A percentile compares a stretch with the other conserved stretches of the same genome.
These are phyloP conservation scores for Steccherinum ochraceum DNA, from an alignment of 768 basidiomycete genomes.

Conservation along the genomic window DNA sequence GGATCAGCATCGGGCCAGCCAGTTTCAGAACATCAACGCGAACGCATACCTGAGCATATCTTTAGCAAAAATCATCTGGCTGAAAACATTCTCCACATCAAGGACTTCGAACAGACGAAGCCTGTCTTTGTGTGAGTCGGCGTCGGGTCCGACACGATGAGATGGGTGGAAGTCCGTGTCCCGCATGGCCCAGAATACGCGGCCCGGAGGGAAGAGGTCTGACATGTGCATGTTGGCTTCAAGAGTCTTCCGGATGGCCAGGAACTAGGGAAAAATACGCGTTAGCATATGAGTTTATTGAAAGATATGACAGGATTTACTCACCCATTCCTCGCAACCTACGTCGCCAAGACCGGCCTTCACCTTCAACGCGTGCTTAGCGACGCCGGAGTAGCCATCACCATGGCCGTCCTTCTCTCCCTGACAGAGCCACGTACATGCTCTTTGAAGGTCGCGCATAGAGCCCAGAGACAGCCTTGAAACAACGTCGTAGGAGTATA, in stretches of 20 bases:
- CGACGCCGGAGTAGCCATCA: constrained; percentile 34
- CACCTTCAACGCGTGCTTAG: constrained; percentile 47
- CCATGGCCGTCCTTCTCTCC: constrained; percentile 41
- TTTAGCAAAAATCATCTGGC: constrained; percentile 73
- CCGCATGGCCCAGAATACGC: constrained; percentile 74
- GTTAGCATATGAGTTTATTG: not conserved
- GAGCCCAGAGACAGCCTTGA: constrained; percentile 73
- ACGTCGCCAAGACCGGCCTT: constrained; percentile 52
- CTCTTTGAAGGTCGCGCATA: constrained; percentile 68
- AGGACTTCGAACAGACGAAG: constrained; percentile 72
- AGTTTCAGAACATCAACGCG: constrained; percentile 3
- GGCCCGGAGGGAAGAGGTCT: constrained; percentile 70
- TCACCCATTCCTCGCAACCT: constrained; percentile 53
- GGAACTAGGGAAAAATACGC: constrained; percentile 65
- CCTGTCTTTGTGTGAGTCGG: constrained; percentile 34
- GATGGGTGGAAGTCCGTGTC: constrained; percentile 63
- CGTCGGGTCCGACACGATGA: constrained; percentile 29
- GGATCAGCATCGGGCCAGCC: constrained; percentile 4
- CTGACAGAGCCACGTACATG: constrained; percentile 75
- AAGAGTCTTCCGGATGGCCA: constrained; percentile 75
- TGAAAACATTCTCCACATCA: constrained; percentile 71
- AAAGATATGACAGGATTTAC: constrained; percentile 6
- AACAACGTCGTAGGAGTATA: constrained; percentile 80
- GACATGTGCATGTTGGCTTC: constrained; percentile 77
- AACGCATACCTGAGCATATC: constrained; percentile 70